Evolutionary conservation across 805 yeast species (phyloP).

Genomic region (Starmerella bombicola): DNA sequence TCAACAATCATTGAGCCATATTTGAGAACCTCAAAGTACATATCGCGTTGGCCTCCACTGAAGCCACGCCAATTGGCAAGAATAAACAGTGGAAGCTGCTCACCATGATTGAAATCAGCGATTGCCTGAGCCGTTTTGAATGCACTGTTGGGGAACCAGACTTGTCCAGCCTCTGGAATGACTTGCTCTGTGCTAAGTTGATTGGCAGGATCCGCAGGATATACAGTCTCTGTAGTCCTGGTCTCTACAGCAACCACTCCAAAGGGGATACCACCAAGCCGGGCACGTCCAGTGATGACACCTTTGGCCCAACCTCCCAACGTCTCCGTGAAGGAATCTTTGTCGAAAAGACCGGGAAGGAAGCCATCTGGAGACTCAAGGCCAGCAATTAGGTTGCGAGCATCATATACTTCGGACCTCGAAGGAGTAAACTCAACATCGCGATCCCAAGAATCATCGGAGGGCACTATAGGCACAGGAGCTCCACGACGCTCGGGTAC

Average conservation of each 20-base stretch:
- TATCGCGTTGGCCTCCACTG: slow-evolving; percentile 99
- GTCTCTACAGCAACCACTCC: slow-evolving; percentile 98
- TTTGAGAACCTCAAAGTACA: slow-evolving; percentile 96
- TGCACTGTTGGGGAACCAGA: slow-evolving; percentile 99
- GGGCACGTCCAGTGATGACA: slow-evolving; percentile 97
- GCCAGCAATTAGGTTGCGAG: slow-evolving; percentile 90
- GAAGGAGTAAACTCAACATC: slow-evolving; percentile 70
- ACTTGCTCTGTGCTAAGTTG: slow-evolving; percentile 81
- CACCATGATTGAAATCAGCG: slow-evolving; percentile 95
- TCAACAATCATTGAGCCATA: slow-evolving; percentile 96
- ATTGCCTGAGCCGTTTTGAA: slow-evolving; percentile 99
- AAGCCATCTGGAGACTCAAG: slow-evolving; percentile 56
- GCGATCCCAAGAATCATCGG: slow-evolving; percentile 86
- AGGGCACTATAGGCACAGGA: slow-evolving; percentile 65
- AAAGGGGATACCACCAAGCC: slow-evolving; percentile 96
- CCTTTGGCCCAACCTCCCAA: slow-evolving; percentile 98
- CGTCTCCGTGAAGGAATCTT: slow-evolving; percentile 87
- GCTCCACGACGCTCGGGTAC: slow-evolving; percentile 80
- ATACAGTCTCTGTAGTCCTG: slow-evolving; percentile 71
- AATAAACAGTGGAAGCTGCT: slow-evolving; percentile 92
- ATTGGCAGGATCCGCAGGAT: slow-evolving; percentile 98
- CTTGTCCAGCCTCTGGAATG: slow-evolving; percentile 96
- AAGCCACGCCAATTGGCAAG: slow-evolving; percentile 99
- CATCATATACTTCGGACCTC: slow-evolving; percentile 67
- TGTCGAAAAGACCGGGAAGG: slow-evolving; percentile 84